Evolutionary conservation across 192 early-diverging fungal genomes (phyloP), one percentile per base, ranked within the genome.

Genomic region (Phycomyces blakesleeanus): DNA sequence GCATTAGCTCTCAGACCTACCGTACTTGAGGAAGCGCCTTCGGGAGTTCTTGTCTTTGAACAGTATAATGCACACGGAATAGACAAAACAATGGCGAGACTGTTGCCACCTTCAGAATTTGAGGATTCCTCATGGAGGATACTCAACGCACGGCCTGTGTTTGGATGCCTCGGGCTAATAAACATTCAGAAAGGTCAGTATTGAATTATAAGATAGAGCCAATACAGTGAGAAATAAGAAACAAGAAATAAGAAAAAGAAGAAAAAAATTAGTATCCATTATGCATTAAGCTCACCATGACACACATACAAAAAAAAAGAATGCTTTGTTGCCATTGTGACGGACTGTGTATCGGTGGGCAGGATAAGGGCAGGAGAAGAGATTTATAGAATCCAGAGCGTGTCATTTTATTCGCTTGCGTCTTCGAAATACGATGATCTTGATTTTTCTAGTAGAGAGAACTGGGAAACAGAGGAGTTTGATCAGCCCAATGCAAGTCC

Each of bases 401-500:
- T 91, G 9, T 78, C 74, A 55, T 91, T 93, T 71, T 84, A 91
- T 64, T 96, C 91, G 6, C 81, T 98, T 55, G 77, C 83, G 1
- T 84, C 83, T 54, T 77, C 79, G 51, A 78, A 83, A 21, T 92
- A 90, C 61, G 93, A 98, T 68, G 76, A 82, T 68, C 68, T 74
- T 52, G 69, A 67, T 61, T 64, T 61, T 34, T 58, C 50, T 63
- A 54, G 57, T 61, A 72, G 69, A 70, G 72, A 68, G 67, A 69
- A 38, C 61, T 68, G 51, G 55, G 75, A 77, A 41, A 61, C 70
- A 6, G 65, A 73, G 0, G 80, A 81, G 34, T 69, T 61, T 55
- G 76, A 76, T 12, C 78, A 78, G 6, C 14, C 41, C 18, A 54
- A 51, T 66, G 75, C 66, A 67, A 34, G 22, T 4, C 20, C 37